A percentile compares a stretch with the other conserved stretches of the same genome.
phyloP scores from a whole-genome alignment of 495 filamentous ascomycete species.

The Sporormia fimetaria region DNA sequence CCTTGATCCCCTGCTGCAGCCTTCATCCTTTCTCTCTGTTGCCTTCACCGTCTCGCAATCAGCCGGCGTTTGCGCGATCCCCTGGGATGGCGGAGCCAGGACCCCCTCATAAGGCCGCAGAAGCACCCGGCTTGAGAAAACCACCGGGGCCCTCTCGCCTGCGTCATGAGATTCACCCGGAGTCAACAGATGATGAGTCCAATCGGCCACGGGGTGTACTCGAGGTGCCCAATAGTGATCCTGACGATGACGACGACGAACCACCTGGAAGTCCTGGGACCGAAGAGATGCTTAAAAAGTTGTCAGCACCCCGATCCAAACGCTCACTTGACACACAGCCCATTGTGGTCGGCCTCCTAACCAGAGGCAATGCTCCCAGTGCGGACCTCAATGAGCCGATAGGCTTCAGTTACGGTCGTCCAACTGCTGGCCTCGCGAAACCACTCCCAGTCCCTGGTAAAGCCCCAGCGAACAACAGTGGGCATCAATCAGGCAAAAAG shows the following conservation, averaged over 20 bases:
- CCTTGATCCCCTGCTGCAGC: background rate
- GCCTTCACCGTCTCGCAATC: conserved; percentile 1
- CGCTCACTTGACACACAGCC: too few relatives aligned
- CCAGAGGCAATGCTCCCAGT: too few relatives aligned
- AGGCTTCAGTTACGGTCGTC: too few relatives aligned
- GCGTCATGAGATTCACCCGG: conserved; percentile 9
- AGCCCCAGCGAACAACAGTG: too few relatives aligned
- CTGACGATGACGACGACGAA: conserved; percentile 3
- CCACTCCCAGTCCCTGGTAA: too few relatives aligned
- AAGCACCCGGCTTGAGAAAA: background rate
- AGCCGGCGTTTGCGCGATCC: background rate
- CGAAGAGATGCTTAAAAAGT: background rate
- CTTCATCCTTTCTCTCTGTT: background rate
- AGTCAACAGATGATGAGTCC: conserved; percentile 11
- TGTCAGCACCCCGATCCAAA: too few relatives aligned
- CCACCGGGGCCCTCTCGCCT: conserved; percentile 7
- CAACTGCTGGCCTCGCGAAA: too few relatives aligned
- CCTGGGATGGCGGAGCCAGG: conserved; percentile 1
- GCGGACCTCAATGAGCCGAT: too few relatives aligned
- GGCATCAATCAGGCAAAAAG: too few relatives aligned
- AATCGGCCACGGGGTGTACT: background rate
- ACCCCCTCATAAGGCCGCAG: background rate
- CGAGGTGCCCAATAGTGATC: conserved; percentile 12
- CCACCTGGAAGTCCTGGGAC: background rate
- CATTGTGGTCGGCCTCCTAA: too few relatives aligned